These are phyloP conservation scores for Lentinula lateritia DNA, from an alignment of 768 basidiomycete species.

Conservation along the genomic window DNA sequence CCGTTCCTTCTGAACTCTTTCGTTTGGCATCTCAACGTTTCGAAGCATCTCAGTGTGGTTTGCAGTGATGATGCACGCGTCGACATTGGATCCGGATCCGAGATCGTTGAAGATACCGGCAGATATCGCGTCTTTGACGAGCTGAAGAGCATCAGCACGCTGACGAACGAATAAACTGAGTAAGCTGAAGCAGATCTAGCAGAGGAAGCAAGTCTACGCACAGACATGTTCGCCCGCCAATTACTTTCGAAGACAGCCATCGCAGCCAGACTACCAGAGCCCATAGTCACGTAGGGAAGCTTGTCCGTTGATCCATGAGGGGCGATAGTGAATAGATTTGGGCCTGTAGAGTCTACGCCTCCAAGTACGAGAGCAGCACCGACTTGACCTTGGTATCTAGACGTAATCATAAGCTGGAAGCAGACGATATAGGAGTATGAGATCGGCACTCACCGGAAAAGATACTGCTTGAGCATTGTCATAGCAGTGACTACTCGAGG, in stretches of 20 bases:
- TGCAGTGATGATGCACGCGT: constrained; percentile 92
- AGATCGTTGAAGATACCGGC: constrained; percentile 99
- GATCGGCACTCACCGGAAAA: constrained; percentile 61
- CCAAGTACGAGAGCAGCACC: constrained; percentile 96
- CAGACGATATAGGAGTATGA: not conserved
- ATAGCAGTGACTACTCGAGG: constrained; percentile 95
- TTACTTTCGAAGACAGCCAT: constrained; percentile 95
- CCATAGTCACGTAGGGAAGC: constrained; percentile 98
- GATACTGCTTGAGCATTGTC: constrained; percentile 97
- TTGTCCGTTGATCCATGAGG: constrained; percentile 99
- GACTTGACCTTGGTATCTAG: constrained; percentile 86
- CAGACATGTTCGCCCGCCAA: constrained; percentile 81
- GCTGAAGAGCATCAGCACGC: constrained; percentile 74
- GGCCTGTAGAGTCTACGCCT: constrained; percentile 90
- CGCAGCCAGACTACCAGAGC: constrained; percentile 91
- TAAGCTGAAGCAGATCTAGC: not conserved
- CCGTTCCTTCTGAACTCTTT: constrained; percentile 73
- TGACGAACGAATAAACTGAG: constrained; percentile 19
- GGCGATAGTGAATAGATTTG: constrained; percentile 92
- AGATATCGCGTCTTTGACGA: constrained; percentile 84
- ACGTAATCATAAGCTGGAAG: not conserved
- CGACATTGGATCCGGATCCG: constrained; percentile 97
- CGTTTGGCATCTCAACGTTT: constrained; percentile 90
- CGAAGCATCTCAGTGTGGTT: constrained; percentile 86
- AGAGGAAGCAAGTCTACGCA: constrained; percentile 27